phyloP scores from a whole-genome alignment of 2,329 filamentous ascomycete species.

The Thielaviopsis euricoi region DNA sequence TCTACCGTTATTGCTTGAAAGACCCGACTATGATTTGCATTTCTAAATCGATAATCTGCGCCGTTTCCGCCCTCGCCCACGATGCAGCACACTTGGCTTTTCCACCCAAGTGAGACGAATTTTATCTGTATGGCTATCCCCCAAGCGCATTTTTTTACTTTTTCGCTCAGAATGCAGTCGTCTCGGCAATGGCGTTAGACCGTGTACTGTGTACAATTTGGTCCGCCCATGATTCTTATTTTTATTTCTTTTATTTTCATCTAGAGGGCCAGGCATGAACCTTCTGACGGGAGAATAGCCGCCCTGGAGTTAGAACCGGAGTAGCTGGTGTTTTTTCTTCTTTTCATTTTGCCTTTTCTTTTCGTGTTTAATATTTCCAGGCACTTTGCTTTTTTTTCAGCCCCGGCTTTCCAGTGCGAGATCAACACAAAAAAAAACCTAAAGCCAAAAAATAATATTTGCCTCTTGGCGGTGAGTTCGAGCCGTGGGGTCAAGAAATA shows the following conservation, averaged over 20 bases:
- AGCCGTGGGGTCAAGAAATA: neutral
- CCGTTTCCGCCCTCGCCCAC: too few species aligned
- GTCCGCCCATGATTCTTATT: neutral
- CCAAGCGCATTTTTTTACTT: neutral
- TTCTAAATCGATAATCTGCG: too few species aligned
- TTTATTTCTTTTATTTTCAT: constrained; percentile 1
- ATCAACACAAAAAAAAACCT: neutral
- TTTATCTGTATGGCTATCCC: neutral
- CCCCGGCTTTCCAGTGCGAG: neutral
- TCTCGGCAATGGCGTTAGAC: neutral
- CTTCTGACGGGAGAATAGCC: neutral
- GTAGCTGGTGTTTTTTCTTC: constrained; percentile 8
- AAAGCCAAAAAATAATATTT: neutral
- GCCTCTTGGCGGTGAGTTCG: neutral
- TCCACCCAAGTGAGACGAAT: neutral
- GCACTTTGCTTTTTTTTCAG: too few species aligned
- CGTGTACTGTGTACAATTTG: too few species aligned
- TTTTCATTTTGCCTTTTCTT: constrained; percentile 12
- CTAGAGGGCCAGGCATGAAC: neutral
- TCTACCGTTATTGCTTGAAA: neutral
- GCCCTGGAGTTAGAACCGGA: constrained; percentile 2
- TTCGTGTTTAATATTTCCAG: neutral
- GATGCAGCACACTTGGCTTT: neutral
- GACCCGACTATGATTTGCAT: neutral
- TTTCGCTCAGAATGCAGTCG: neutral